Evolutionary conservation across 495 filamentous ascomycete genomes (phyloP).

Genomic region (Lasiosphaeris hirsuta): DNA sequence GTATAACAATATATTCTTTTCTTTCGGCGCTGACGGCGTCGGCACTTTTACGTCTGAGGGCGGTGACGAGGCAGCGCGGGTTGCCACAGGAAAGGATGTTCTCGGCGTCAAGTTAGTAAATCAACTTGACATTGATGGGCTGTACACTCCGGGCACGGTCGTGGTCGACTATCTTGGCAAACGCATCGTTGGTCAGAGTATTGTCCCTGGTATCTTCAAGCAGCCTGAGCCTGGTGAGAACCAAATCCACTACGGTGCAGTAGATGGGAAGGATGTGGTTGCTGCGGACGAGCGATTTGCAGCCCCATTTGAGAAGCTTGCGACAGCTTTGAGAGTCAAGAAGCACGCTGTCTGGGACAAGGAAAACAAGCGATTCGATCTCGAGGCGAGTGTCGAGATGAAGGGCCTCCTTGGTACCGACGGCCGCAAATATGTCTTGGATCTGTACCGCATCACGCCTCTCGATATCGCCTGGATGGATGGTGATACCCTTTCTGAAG

Average conservation of each 20-base stretch:
- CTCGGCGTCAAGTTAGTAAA: slow-evolving; percentile 91
- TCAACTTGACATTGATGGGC: slow-evolving; percentile 88
- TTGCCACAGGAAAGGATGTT: slow-evolving; percentile 96
- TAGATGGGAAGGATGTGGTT: slow-evolving; percentile 94
- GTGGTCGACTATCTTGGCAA: slow-evolving; percentile 97
- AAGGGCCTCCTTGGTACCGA: slow-evolving; percentile 98
- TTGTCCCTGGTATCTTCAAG: slow-evolving; percentile 99
- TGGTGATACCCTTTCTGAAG: slow-evolving; percentile 48
- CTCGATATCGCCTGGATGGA: slow-evolving; percentile 90
- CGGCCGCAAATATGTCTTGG: slow-evolving; percentile 93
- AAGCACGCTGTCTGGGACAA: slow-evolving; percentile 98
- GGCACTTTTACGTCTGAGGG: slow-evolving; percentile 96
- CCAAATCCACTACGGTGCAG: slow-evolving; percentile 97
- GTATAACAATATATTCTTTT: slow-evolving; percentile 99
- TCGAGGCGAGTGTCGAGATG: slow-evolving; percentile 95
- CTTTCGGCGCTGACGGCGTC: slow-evolving; percentile 95
- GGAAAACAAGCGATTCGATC: slow-evolving; percentile 80
- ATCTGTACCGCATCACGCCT: slow-evolving; percentile 92
- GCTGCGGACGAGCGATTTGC: slow-evolving; percentile 84
- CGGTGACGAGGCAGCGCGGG: slow-evolving; percentile 93
- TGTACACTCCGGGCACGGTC: slow-evolving; percentile 93
- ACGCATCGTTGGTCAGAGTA: slow-evolving; percentile 95
- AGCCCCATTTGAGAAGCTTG: slow-evolving; percentile 82
- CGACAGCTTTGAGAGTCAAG: slow-evolving; percentile 82
- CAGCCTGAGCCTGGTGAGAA: slow-evolving; percentile 95